Conservation (phyloP, 306 rosid species). For the Castanopsis chinensis region DNA sequence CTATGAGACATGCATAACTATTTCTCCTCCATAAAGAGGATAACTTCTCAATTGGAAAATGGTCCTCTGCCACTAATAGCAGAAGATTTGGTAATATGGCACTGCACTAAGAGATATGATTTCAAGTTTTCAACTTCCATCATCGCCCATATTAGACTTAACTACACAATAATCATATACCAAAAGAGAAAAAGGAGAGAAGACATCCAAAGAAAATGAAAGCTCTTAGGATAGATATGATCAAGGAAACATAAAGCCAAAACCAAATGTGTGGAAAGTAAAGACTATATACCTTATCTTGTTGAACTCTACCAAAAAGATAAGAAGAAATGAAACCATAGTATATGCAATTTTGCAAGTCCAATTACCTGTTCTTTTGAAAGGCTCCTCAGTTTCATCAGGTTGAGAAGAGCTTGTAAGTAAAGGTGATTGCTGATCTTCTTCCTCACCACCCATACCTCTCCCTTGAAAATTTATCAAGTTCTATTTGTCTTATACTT, state of each 20-base stretch:
- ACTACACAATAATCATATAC: no score
- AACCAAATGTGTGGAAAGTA: background rate
- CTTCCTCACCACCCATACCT: conserved; percentile 15
- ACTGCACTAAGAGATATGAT: background rate
- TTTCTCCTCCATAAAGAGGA: no score
- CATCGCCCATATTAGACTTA: background rate
- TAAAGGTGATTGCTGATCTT: conserved; percentile 18
- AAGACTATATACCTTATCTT: background rate
- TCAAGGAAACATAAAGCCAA: background rate
- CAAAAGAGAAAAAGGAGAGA: no score
- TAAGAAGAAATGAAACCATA: background rate
- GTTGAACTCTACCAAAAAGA: background rate
- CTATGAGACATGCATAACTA: no score
- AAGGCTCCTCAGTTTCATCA: background rate
- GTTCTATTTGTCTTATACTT: background rate
- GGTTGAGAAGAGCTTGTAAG: conserved; percentile 13
- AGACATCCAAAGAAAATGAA: background rate
- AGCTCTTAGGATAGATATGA: background rate
- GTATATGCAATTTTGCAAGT: background rate
- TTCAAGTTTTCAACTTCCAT: background rate
- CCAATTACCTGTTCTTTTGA: conserved; percentile 28
- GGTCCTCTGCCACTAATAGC: background rate
- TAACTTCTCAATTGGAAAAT: background rate
- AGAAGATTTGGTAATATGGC: background rate
- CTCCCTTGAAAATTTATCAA: background rate